A percentile compares a stretch with the other conserved stretches of the same genome.
Conservation (phyloP, 129 eudicot species). For the Helichrysum umbraculigerum region DNA sequence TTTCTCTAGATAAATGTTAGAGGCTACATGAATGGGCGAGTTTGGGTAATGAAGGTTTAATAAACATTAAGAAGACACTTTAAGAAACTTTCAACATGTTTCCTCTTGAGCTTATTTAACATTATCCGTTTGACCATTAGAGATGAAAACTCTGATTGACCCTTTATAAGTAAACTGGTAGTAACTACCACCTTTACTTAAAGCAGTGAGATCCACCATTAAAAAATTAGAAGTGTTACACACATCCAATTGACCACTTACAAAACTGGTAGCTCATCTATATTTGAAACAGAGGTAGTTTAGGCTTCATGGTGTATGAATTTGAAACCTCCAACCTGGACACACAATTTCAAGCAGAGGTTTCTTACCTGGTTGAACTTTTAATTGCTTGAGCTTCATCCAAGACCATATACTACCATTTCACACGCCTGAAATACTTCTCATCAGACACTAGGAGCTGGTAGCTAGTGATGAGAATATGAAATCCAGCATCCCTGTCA, state of each 20-base stretch:
- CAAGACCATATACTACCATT: constrained; percentile 97
- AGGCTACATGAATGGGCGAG: not conserved
- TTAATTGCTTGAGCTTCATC: constrained; percentile 99
- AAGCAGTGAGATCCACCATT: not conserved
- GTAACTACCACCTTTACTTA: not conserved
- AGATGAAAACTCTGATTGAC: not conserved
- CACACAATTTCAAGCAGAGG: constrained; percentile 1
- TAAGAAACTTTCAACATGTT: not conserved
- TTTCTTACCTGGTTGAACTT: constrained; percentile 78
- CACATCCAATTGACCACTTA: not conserved
- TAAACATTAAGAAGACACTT: not conserved
- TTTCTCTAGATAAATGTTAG: not conserved
- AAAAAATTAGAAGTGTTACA: not conserved
- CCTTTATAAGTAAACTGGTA: not conserved
- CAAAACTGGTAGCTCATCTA: not conserved
- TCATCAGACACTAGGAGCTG: constrained; percentile 94
- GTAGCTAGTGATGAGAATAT: constrained; percentile 94
- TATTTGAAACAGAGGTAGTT: not conserved
- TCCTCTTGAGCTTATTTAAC: not conserved
- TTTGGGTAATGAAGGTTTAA: not conserved
- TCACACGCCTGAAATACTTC: constrained; percentile 85
- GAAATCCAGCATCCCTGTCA: constrained; percentile 95
- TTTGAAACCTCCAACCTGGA: not conserved
- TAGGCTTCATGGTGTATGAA: not conserved
- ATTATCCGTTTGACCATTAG: not conserved